Evolutionary conservation across 1,284 basidiomycete species (phyloP), one percentile per base, ranked within the genome.

Genomic region (Volvariella surrecta): DNA sequence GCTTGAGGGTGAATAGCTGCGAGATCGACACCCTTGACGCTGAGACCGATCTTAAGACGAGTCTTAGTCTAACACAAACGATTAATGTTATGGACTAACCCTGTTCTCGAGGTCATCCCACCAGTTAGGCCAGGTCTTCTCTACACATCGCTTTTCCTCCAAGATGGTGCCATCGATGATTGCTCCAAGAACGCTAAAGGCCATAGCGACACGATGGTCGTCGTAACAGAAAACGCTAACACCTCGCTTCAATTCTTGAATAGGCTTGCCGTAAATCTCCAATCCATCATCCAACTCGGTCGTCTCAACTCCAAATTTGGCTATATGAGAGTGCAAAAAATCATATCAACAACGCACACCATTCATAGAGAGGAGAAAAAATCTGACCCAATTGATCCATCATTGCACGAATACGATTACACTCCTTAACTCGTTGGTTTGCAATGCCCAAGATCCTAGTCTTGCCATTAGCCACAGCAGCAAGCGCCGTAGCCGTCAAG

Each of bases 101-200:
- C 93, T 94, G 68, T 89, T 91, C 59, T 90, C 79, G 17, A 99
- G 72, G 62, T 98, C 96, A 58, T 99, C 96, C 93, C 95, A 99
- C 89, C 94, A 99, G 59, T 94, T 93, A 2, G 96, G 95, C 95
- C 95, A 99, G 0, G 96, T 99, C 76, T 99, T 99, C 65, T 97
- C 95, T 17, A 99, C 95, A 57, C 95, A 98, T 43, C 95, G 75
- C 67, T 96, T 97, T 68, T 99, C 95, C 58, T 97, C 92, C 31
- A 99, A 71, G 48, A 92, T 68, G 1, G 89, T 90, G 20, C 79
- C 81, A 28, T 74, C 67, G 20, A 93, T 70, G 2, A 89, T 74
- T 6, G 82, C 76, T 2, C 84, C 83, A 15, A 99, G 70, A 16
- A 98, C 91, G 46, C 86, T 85, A 70, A 98, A 97, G 0, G 95